Evolutionary conservation across 805 yeast species (phyloP), one percentile per base, ranked within the genome.

Genomic region (Teunomyces tritomae): DNA sequence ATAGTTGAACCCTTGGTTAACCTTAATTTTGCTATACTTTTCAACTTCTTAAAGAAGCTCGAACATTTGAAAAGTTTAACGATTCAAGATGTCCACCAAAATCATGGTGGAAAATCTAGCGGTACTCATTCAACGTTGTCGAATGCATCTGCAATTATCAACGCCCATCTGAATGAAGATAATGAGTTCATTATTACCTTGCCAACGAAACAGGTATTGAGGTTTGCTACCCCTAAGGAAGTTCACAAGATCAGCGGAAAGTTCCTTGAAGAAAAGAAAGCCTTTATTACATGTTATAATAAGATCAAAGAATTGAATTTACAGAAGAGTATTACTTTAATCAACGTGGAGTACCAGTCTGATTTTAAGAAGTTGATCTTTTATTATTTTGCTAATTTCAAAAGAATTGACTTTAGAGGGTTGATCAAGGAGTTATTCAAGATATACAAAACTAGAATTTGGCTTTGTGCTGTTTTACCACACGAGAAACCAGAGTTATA

Each of bases 151-250:
- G 42, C 56, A 1, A 71, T 71, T 29, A 64, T 71, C 33, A 71
- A 71, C 51, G 57, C 62, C n/a, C 69, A 67, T 46, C 63, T 45
- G 51, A 78, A 77, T 48, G 82, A 80, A 56, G 84, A 80, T 56
- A 81, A 79, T 53, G 82, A 79, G 56, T 80, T 80, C 51, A 76
- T 85, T 45, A 83, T 87, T 28, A 63, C 71, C 10, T 76, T 86
- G 45, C 94, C 94, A 16, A 83, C 89, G 5, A 87, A 87, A 59
- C 91, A 86, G 62, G 84, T 87, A 13, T 66, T 87, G 35, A 68
- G 94, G 52, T 86, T 87, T 70, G 89, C 90, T 0, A 84, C 87
- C 17, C 83, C 87, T 1, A 79, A 78, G 59, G 95, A 87, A 62
- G 76, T 83, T 17, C 74, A 73, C 30, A 84, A 82, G 53, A 64